phyloP scores from a whole-genome alignment of 2,329 filamentous ascomycete species.

The Clonostachys rosea region DNA sequence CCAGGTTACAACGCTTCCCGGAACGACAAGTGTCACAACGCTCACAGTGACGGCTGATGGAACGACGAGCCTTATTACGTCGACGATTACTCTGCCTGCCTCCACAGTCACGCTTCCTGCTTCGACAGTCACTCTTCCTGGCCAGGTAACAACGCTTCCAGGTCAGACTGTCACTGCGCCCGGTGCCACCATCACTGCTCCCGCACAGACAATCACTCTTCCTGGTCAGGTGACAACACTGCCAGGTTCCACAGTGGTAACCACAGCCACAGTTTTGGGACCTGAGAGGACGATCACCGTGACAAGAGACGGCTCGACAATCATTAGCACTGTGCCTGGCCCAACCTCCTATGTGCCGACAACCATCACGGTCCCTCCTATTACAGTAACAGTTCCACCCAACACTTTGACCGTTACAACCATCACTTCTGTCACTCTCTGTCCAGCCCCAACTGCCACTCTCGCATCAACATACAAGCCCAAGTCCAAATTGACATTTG shows the following conservation, averaged over 20 bases:
- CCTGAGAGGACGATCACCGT: conserved; percentile 21
- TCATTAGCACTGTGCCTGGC: conserved; percentile 18
- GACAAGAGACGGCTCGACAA: conserved; percentile 18
- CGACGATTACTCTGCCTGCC: conserved; percentile 12
- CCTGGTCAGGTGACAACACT: conserved; percentile 12
- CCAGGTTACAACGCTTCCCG: too few species aligned
- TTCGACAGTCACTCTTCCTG: conserved; percentile 16
- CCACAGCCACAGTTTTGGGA: conserved; percentile 20
- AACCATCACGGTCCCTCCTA: conserved; percentile 15
- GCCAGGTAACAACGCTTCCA: conserved; percentile 12
- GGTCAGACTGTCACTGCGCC: conserved; percentile 9
- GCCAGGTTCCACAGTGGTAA: conserved; percentile 20
- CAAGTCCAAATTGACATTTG: conserved; percentile 42
- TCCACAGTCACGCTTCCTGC: conserved; percentile 7
- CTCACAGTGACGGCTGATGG: neutral
- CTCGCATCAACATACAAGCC: conserved; percentile 18
- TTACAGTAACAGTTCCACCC: conserved; percentile 18
- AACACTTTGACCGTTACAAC: conserved; percentile 18
- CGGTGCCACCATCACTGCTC: conserved; percentile 6
- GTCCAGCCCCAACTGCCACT: conserved; percentile 36
- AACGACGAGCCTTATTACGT: neutral
- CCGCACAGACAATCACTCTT: conserved; percentile 6
- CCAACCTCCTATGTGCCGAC: conserved; percentile 21
- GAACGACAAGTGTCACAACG: neutral
- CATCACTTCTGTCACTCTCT: conserved; percentile 27